Evolutionary conservation across 108 stramenopile species (phyloP).

Genomic region (Nannochloropsis salina): DNA sequence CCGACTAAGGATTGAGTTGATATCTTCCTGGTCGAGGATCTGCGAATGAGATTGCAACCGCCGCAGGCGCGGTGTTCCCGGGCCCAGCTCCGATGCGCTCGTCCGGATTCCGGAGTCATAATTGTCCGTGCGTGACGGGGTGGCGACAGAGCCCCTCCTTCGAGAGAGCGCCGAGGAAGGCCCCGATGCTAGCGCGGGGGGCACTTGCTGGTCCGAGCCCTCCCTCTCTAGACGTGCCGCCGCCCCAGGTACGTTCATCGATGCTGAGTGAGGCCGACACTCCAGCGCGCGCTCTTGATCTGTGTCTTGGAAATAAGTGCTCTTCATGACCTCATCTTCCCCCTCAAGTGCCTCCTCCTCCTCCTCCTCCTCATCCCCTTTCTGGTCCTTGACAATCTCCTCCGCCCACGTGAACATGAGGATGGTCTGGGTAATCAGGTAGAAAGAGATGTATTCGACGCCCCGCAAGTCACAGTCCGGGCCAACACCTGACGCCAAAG

Average conservation of each 20-base stretch:
- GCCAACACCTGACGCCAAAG: background rate
- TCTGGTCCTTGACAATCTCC: background rate
- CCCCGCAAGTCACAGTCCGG: background rate
- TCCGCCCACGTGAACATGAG: conserved; percentile 9
- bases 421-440: background rate
- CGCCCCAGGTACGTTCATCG: background rate
- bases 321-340: background rate
- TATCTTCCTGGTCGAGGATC: conserved; percentile 10
- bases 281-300: background rate
- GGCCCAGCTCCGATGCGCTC: background rate
- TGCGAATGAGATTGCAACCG: background rate
- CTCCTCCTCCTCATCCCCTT: background rate
- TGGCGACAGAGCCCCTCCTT: background rate
- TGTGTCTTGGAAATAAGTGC: background rate
- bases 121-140: background rate
- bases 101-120: background rate
- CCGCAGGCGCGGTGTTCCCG: background rate
- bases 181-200: background rate
- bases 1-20: conserved; percentile 5
- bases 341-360: background rate
- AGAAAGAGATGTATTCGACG: background rate
- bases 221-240: background rate
- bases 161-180: background rate
- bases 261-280: background rate
- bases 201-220: background rate